These are phyloP conservation scores for Pythium dissotocum DNA, from an alignment of 352 stramenopile genomes.

Conservation along the genomic window DNA sequence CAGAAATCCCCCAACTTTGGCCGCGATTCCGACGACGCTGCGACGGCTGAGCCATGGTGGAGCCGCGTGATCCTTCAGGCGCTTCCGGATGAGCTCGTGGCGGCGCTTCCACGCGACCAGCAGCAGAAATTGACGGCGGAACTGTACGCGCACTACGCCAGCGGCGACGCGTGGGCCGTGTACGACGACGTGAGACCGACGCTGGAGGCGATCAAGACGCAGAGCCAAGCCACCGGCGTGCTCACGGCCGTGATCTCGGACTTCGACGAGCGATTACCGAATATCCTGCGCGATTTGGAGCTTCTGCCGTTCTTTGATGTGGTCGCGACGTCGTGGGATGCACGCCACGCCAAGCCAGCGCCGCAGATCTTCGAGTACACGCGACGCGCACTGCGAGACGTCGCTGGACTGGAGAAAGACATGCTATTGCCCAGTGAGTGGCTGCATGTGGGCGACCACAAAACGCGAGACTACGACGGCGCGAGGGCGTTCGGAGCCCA, in stretches of 20 bases:
- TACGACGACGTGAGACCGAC: slow-evolving; percentile 49
- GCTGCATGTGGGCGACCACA: slow-evolving; percentile 72
- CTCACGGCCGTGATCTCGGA: slow-evolving; percentile 73
- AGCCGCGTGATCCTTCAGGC: slow-evolving; percentile 46
- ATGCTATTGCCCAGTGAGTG: slow-evolving; percentile 21
- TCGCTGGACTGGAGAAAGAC: neutral
- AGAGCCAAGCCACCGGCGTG: slow-evolving; percentile 15
- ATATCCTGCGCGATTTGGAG: slow-evolving; percentile 41
- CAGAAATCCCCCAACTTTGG: slow-evolving; percentile 54
- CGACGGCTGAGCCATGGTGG: slow-evolving; percentile 62
- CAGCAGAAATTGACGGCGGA: slow-evolving; percentile 37
- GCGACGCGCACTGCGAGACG: slow-evolving; percentile 28
- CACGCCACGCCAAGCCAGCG: slow-evolving; percentile 52
- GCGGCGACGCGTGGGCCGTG: slow-evolving; percentile 53
- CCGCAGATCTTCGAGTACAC: slow-evolving; percentile 58
- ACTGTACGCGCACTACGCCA: slow-evolving; percentile 59
- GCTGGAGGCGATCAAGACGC: slow-evolving; percentile 37
- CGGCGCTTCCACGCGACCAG: neutral
- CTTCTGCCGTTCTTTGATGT: slow-evolving; percentile 53
- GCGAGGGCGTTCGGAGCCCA: slow-evolving; percentile 40
- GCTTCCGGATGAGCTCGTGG: slow-evolving; percentile 34
- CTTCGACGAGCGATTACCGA: slow-evolving; percentile 70
- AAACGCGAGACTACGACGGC: slow-evolving; percentile 51
- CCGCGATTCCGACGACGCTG: neutral
- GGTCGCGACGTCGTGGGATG: slow-evolving; percentile 59